Percentiles rank a stretch among this genome's conserved stretches.
Conservation (phyloP, 2,329 filamentous ascomycete genomes). For the Arthrinium puccinioides region DNA sequence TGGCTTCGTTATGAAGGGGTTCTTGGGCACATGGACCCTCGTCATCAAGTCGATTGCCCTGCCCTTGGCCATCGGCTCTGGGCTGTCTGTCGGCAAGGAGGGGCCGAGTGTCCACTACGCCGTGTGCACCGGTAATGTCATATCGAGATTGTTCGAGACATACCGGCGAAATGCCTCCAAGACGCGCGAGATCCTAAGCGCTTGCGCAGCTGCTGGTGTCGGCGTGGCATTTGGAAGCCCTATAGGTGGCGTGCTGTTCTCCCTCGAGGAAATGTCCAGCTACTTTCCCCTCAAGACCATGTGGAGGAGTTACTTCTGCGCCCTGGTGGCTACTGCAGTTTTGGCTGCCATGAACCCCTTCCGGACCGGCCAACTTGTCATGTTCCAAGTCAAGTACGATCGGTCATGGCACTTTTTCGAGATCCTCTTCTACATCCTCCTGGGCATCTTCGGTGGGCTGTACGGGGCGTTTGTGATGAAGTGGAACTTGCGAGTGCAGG, state of each 20-base stretch:
- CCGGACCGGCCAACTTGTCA: conserved; percentile 92
- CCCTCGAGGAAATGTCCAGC: conserved; percentile 93
- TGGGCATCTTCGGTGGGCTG: conserved; percentile 87
- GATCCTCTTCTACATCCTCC: conserved; percentile 80
- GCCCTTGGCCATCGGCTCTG: conserved; percentile 87
- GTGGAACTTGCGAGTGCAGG: conserved; percentile 86
- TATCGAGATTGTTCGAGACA: conserved; percentile 86
- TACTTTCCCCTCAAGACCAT: conserved; percentile 96
- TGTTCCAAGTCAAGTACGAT: conserved; percentile 97
- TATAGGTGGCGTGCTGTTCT: conserved; percentile 94
- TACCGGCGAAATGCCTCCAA: conserved; percentile 89
- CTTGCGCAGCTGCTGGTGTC: conserved; percentile 89
- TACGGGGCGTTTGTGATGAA: conserved; percentile 98
- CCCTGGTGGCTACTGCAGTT: conserved; percentile 87
- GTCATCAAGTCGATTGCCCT: conserved; percentile 90
- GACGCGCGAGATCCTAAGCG: conserved; percentile 89
- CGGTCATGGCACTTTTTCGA: conserved; percentile 98
- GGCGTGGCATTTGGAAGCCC: conserved; percentile 96
- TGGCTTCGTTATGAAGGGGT: conserved; percentile 98
- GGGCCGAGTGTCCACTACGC: conserved; percentile 98
- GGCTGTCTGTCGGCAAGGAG: conserved; percentile 92
- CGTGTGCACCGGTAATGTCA: conserved; percentile 94
- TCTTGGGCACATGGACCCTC: conserved; percentile 84
- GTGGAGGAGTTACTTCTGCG: conserved; percentile 98
- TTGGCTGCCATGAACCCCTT: conserved; percentile 96